Conservation (phyloP, 805 yeast genomes). For the Schizosaccharomyces lindneri region DNA sequence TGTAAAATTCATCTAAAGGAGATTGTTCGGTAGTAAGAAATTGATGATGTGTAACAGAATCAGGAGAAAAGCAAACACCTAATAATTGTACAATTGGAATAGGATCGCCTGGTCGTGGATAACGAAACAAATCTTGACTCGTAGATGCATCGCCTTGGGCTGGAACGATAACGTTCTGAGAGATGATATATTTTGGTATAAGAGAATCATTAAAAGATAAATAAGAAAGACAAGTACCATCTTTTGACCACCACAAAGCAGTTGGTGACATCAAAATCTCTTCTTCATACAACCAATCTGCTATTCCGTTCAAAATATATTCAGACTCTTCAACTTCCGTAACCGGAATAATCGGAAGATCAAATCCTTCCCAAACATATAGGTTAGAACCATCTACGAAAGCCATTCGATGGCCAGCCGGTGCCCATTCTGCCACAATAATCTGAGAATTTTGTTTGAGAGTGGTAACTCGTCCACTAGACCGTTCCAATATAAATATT, state of each 20-base stretch:
- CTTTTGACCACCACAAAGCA: slow-evolving; percentile 75
- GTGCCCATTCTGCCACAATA: slow-evolving; percentile 51
- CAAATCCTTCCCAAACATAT: slow-evolving; percentile 20
- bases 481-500: background rate
- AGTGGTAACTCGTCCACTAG: background rate
- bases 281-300: slow-evolving; percentile 90
- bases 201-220: slow-evolving; percentile 45
- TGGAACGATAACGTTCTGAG: slow-evolving; percentile 13
- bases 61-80: slow-evolving; percentile 17
- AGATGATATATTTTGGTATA: slow-evolving; percentile 53
- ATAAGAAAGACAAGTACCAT: slow-evolving; percentile 38
- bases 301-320: slow-evolving; percentile 58
- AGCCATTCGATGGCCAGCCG: slow-evolving; percentile 39
- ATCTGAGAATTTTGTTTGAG: slow-evolving; percentile 11
- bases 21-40: slow-evolving; percentile 11
- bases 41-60: slow-evolving; percentile 1
- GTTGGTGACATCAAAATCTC: slow-evolving; percentile 50
- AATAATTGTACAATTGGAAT: slow-evolving; percentile 43
- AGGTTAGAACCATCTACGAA: slow-evolving; percentile 47
- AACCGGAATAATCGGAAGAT: slow-evolving; percentile 11
- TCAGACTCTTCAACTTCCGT: slow-evolving; percentile 43
- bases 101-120: slow-evolving; percentile 62
- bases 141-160: too few relatives aligned
- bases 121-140: slow-evolving; percentile 13
- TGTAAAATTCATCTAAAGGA: slow-evolving; percentile 17